Conservation (phyloP, 2,329 filamentous ascomycete species). For the Phaeosphaeriaceae sp. region DNA sequence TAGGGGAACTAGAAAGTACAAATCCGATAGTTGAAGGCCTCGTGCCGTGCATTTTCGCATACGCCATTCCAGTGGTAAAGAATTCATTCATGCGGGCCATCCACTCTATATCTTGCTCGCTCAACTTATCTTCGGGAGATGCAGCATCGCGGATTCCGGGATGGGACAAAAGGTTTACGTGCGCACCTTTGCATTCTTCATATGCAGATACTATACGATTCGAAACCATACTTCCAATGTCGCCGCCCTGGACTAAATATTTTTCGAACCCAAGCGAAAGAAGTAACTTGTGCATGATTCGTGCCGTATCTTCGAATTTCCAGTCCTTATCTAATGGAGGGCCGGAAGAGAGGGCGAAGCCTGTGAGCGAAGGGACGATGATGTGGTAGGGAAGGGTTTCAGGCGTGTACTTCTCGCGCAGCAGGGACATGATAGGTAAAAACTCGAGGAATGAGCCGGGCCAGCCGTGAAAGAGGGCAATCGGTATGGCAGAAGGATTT, state of each 20-base stretch:
- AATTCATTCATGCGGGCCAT: constrained; percentile 51
- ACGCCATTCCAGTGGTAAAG: constrained; percentile 53
- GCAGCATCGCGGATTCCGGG: constrained; percentile 19
- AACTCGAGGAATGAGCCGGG: constrained; percentile 63
- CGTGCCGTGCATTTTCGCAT: constrained; percentile 61
- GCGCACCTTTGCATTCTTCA: constrained; percentile 56
- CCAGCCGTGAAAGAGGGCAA: constrained; percentile 64
- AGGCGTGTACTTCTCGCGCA: constrained; percentile 57
- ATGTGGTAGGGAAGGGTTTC: constrained; percentile 63
- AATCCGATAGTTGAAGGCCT: constrained; percentile 64
- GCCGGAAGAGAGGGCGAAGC: constrained; percentile 59
- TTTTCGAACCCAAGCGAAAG: constrained; percentile 58
- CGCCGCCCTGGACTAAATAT: constrained; percentile 65
- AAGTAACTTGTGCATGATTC: constrained; percentile 60
- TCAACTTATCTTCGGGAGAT: constrained; percentile 24
- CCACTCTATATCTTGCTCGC: constrained; percentile 46
- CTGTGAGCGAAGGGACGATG: constrained; percentile 62
- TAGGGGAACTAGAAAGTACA: constrained; percentile 59
- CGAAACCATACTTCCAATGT: constrained; percentile 58
- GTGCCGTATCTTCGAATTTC: constrained; percentile 47
- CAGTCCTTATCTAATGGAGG: constrained; percentile 57
- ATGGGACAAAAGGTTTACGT: constrained; percentile 40
- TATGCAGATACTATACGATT: constrained; percentile 52
- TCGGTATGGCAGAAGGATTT: constrained; percentile 57
- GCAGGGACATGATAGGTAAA: constrained; percentile 56